Evolutionary conservation across 169 alveolate genomes (phyloP), one percentile per base, ranked within the genome.

Genomic region (Blepharisma undulans): DNA sequence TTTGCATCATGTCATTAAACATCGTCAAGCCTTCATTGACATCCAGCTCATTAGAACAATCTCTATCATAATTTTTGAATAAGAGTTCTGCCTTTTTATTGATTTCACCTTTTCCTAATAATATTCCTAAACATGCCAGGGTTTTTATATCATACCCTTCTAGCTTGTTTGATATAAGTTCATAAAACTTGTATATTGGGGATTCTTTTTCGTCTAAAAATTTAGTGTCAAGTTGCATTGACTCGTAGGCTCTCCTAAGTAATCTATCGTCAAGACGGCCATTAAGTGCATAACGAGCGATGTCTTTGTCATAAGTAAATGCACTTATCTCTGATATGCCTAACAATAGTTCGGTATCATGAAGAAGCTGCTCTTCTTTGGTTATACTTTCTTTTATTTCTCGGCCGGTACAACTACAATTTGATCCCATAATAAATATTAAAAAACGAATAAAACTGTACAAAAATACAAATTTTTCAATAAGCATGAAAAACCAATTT

Each of bases 31-130:
- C 27, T 59, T 82, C 89, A 22, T 82, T 33, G 21, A 19, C 36
- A 10, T 82, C 89, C 0, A 82, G 33, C 8, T 82, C 74, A 19
- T 33, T 33, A 22, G 89, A 82, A 30, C 89, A 82, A n/a, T 82
- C 89, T n/a, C 89, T 82, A 60, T 82, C 89, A 60, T 82, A 82
- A 12, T 82, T 82, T 22, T 82, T 21, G 22, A 82, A 36, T 36
- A 82, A 12, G 12, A 82, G 22, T 22, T 60, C 77, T 1, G 71
- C 89, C 36, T 82, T 82, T 82, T 48, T 59, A n/a, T 32, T 1
- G 10, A 72, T 72, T 22, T 72, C 60, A 1, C 77, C 89, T 82
- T 82, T 82, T 82, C 89, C 89, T 36, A 82, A 59, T 8, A 82
- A 36, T 21, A 82, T 82, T 74, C 89, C 89, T 21, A 59, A 22